Evolutionary conservation across 2,329 filamentous ascomycete species (phyloP).

Genomic region (Fusarium humuli): DNA sequence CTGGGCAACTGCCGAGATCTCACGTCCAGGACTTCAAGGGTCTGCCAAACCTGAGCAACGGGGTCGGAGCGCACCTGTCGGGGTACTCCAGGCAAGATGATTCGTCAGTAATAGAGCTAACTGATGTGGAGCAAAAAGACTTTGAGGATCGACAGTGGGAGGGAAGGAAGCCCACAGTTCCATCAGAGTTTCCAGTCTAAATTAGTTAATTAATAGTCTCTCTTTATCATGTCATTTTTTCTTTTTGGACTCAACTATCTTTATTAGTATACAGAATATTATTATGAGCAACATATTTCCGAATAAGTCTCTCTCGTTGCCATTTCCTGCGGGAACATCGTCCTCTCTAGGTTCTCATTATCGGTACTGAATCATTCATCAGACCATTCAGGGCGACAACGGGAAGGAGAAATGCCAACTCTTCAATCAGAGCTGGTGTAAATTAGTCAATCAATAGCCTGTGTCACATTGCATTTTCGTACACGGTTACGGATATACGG

Average conservation of each 20-base stretch:
- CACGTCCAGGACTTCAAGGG: neutral
- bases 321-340: neutral
- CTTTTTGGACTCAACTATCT: neutral
- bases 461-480: too few relatives aligned
- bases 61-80: neutral
- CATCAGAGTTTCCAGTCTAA: slow-evolving; percentile 8
- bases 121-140: neutral
- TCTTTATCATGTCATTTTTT: neutral
- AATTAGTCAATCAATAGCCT: too few relatives aligned
- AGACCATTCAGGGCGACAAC: too few relatives aligned
- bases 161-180: slow-evolving; percentile 6
- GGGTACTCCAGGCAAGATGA: slow-evolving; percentile 3
- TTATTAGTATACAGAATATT: neutral
- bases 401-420: too few relatives aligned
- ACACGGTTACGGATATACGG: too few relatives aligned
- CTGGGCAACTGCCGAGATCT: neutral
- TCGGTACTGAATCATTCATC: neutral
- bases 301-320: neutral
- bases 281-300: neutral
- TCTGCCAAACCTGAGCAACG: neutral
- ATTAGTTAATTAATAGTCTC: neutral
- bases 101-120: slow-evolving; percentile 14
- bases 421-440: too few relatives aligned
- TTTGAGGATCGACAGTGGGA: slow-evolving; percentile 1
- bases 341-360: neutral